Evolutionary conservation across 2,329 filamentous ascomycete species (phyloP), one percentile per base, ranked within the genome.

Genomic region (Penicillium nordicum): DNA sequence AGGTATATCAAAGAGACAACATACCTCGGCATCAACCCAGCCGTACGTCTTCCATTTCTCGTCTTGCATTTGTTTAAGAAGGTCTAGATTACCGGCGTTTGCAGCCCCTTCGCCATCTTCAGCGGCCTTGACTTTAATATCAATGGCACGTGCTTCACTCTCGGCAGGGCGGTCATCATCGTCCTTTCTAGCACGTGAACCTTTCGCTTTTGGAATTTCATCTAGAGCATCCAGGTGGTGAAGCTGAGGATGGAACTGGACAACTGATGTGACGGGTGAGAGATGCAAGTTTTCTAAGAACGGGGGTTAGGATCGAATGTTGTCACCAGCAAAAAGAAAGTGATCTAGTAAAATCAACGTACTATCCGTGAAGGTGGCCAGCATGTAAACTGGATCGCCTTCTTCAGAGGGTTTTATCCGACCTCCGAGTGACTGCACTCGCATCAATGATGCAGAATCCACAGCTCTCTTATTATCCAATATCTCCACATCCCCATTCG

Each of bases 321-420:
- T 29, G 18, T 48, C 34, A 55, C 7, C 7, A 8, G 16, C 9
- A 14, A 23, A 37, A 30, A 37, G 29, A 18, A 48, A 25, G 5
- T 51, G 23, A 18, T 30, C 56, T 18, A 23, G 25, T 32, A 30
- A n/a, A 37, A 11, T 18, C 14, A 44, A 79, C 85, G 65, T 74
- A 93, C 90, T 84, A 50, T 88, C 88, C 70, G 88, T 84, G 71
- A 97, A 97, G n/a, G 92, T 88, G 29, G 91, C 94, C 48, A 97
- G 82, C 86, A 97, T 95, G 77, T 96, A 96, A 63, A 81, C 78
- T 9, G 85, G 84, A 63, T 90, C 88, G 23, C 88, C 88, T 61
- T 88, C 84, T 61, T 87, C 85, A 3, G 85, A 79, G 40, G 85
- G 82, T 12, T 87, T 81, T 59, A 90, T 87, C 72, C 93, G 87